Evolutionary conservation across 1,284 basidiomycete species (phyloP).

Genomic region (Ceratobasidium sp.): DNA sequence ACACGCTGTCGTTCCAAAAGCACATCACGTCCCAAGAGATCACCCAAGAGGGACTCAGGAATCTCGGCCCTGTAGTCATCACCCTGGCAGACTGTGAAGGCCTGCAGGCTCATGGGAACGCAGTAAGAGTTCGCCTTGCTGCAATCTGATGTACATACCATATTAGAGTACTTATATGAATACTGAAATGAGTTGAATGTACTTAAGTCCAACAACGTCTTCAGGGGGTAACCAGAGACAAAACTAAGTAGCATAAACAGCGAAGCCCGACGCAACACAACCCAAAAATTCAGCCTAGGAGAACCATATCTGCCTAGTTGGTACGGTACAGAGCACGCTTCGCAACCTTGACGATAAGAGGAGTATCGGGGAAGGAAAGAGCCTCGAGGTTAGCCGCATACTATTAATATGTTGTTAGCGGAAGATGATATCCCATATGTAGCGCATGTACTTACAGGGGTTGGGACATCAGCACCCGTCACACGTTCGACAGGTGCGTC

Average conservation of each 20-base stretch:
- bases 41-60: conserved; percentile 78
- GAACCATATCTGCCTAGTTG: conserved; percentile 61
- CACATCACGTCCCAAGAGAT: conserved; percentile 97
- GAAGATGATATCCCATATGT: conserved; percentile 35
- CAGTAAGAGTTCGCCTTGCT: conserved; percentile 74
- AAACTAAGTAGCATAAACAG: conserved; percentile 28
- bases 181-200: conserved; percentile 26
- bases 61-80: conserved; percentile 88
- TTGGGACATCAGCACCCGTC: conserved; percentile 95
- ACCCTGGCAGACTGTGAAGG: conserved; percentile 96
- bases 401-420: conserved; percentile 56
- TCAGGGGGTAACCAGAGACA: conserved; percentile 14
- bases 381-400: conserved; percentile 90
- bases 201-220: not conserved
- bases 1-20: conserved; percentile 98
- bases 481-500: conserved; percentile 98
- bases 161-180: conserved; percentile 9
- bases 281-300: conserved; percentile 1
- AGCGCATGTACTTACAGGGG: conserved; percentile 73
- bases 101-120: conserved; percentile 92
- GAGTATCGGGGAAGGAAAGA: conserved; percentile 91
- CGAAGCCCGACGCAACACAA: not conserved
- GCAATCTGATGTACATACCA: conserved; percentile 30
- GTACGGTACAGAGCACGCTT: conserved; percentile 90
- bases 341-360: conserved; percentile 88